These are phyloP conservation scores for rapeseed (Brassica napus) DNA, from an alignment of 345 rosid species.

Conservation along the genomic window DNA sequence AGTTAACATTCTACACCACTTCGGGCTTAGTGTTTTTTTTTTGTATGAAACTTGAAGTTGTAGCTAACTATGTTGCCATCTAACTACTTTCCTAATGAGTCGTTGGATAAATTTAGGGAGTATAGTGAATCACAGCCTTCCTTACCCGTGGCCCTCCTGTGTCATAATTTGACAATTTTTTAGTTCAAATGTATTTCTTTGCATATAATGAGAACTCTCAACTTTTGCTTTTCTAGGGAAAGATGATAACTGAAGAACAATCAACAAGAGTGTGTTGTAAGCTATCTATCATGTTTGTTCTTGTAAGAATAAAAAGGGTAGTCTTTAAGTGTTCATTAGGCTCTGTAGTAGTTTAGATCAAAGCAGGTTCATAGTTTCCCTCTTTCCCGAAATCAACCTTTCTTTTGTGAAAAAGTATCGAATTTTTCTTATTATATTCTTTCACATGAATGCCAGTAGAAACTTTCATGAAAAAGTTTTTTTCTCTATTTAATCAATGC, in stretches of 20 bases:
- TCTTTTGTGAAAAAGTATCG: neutral
- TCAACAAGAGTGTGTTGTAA: constrained; percentile 41
- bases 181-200: constrained; percentile 32
- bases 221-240: constrained; percentile 61
- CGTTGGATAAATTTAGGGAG: neutral
- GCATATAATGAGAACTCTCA: constrained; percentile 40
- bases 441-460: neutral
- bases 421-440: neutral
- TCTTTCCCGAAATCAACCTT: neutral
- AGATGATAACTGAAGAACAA: constrained; percentile 54
- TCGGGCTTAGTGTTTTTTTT: neutral
- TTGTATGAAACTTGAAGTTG: neutral
- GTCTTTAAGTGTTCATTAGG: too few species aligned
- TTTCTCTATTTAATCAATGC: neutral
- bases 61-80: neutral
- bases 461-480: neutral
- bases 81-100: neutral
- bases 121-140: neutral
- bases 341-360: neutral
- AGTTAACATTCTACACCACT: neutral
- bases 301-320: neutral
- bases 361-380: neutral
- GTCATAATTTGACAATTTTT: neutral
- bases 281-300: neutral
- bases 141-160: too few species aligned